These are phyloP conservation scores for Rhodotorula sp. DNA, from an alignment of 1,284 basidiomycete genomes.

Conservation along the genomic window DNA sequence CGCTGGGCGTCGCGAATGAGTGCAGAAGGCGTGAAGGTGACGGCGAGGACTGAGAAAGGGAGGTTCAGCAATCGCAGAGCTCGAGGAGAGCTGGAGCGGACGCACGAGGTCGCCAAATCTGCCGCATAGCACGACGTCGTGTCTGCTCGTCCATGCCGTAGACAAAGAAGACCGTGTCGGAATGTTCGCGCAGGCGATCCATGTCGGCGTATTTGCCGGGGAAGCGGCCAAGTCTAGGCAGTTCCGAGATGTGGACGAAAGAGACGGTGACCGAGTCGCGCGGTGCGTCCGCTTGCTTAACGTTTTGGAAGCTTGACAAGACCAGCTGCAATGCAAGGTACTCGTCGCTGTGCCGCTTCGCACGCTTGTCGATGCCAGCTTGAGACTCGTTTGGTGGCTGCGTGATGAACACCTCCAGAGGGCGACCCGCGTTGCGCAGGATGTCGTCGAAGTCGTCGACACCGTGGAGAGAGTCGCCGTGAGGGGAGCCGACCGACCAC, in stretches of 20 bases:
- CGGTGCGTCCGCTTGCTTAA: constrained; percentile 43
- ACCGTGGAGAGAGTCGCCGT: constrained; percentile 3
- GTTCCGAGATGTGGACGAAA: constrained; percentile 44
- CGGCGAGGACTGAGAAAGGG: constrained; percentile 2
- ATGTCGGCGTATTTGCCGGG: constrained; percentile 26
- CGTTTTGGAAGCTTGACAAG: constrained; percentile 45
- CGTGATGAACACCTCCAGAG: constrained; percentile 16
- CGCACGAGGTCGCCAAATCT: constrained; percentile 25
- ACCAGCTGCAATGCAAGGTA: constrained; percentile 46
- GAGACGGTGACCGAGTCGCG: constrained; percentile 42
- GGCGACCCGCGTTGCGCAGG: neutral
- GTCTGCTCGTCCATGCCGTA: constrained; percentile 16
- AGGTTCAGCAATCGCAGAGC: neutral
- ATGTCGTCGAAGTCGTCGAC: constrained; percentile 14
- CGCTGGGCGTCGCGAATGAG: neutral
- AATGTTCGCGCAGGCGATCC: constrained; percentile 5
- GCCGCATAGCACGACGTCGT: neutral
- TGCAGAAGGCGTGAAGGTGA: constrained; percentile 20
- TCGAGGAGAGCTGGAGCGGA: neutral
- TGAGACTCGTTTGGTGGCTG: constrained; percentile 8
- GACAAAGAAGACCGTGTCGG: constrained; percentile 7
- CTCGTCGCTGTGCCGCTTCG: constrained; percentile 42
- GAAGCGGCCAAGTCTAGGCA: constrained; percentile 23
- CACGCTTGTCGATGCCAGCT: constrained; percentile 26
- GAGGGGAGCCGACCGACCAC: constrained; percentile 2